These are phyloP conservation scores for Hypoxylon subgilvum DNA, from an alignment of 495 filamentous ascomycete genomes.

Conservation along the genomic window DNA sequence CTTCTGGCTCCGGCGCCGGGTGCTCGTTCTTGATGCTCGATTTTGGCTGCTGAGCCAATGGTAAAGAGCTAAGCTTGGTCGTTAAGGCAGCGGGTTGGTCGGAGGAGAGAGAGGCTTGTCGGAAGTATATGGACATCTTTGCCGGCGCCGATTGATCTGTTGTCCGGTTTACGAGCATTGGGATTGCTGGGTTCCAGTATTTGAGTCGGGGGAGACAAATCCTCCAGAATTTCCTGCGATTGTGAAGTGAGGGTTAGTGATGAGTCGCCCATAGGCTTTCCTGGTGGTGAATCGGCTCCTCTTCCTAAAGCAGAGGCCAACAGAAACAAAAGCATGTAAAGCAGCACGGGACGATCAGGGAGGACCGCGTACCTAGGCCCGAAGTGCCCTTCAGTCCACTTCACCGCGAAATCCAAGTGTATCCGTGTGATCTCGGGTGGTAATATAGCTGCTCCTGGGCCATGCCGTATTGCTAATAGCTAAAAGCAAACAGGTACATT, in stretches of 20 bases:
- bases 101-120: constrained; percentile 41
- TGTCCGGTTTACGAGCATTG: constrained; percentile 79
- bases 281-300: too few relatives aligned
- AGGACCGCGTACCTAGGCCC: constrained; percentile 70
- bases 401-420: constrained; percentile 77
- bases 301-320: too few relatives aligned
- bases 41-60: constrained; percentile 42
- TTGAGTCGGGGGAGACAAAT: constrained; percentile 82
- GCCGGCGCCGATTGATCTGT: constrained; percentile 63
- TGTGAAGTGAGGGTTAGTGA: not conserved
- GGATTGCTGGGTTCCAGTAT: constrained; percentile 86
- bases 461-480: constrained; percentile 74
- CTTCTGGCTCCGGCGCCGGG: constrained; percentile 49
- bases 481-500: constrained; percentile 46
- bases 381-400: constrained; percentile 71
- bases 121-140: constrained; percentile 76
- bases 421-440: constrained; percentile 81
- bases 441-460: constrained; percentile 81
- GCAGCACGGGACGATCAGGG: too few relatives aligned
- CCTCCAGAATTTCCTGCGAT: constrained; percentile 81
- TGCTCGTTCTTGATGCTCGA: constrained; percentile 43
- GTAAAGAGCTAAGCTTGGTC: constrained; percentile 31
- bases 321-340: too few relatives aligned
- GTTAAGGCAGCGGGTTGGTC: constrained; percentile 30
- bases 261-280: not conserved